Evolutionary conservation across 352 stramenopile genomes (phyloP).

Genomic region (Phytophthora vignae): DNA sequence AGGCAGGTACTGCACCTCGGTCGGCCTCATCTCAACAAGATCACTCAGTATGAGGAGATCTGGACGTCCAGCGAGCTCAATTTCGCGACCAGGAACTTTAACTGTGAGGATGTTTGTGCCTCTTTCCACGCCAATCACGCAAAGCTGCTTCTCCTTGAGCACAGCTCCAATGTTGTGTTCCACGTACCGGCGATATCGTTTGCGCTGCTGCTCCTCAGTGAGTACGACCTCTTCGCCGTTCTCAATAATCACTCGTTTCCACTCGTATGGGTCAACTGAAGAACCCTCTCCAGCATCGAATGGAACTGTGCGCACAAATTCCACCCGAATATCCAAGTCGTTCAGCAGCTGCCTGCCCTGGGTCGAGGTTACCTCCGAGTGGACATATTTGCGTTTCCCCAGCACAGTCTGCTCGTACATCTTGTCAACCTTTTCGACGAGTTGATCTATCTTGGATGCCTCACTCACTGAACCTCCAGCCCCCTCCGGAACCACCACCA

Average conservation of each 20-base stretch:
- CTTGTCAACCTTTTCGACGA: conserved; percentile 6
- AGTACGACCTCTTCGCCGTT: conserved; percentile 11
- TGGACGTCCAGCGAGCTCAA: conserved; percentile 46
- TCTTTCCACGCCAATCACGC: conserved; percentile 46
- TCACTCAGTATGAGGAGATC: conserved; percentile 27
- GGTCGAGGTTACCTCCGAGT: conserved; percentile 36
- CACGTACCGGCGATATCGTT: conserved; percentile 42
- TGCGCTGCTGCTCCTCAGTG: conserved; percentile 43
- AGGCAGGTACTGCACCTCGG: conserved; percentile 36
- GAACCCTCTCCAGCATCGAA: conserved; percentile 16
- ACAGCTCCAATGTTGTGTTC: conserved; percentile 47
- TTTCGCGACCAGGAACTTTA: conserved; percentile 37
- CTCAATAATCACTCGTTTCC: conserved; percentile 17
- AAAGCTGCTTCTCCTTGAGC: conserved; percentile 44
- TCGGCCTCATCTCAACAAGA: conserved; percentile 34
- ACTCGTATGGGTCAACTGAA: conserved; percentile 29
- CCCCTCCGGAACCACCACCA: conserved; percentile 11
- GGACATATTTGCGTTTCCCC: conserved; percentile 39
- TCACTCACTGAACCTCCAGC: conserved; percentile 10
- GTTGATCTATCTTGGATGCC: not conserved
- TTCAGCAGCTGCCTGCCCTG: conserved; percentile 33
- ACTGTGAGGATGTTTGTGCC: conserved; percentile 38
- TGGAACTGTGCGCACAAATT: conserved; percentile 16
- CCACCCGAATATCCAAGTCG: conserved; percentile 37
- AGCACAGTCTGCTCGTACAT: conserved; percentile 24